Conservation (phyloP, 23 red algal genomes). For the Pyropia haitanensis region DNA sequence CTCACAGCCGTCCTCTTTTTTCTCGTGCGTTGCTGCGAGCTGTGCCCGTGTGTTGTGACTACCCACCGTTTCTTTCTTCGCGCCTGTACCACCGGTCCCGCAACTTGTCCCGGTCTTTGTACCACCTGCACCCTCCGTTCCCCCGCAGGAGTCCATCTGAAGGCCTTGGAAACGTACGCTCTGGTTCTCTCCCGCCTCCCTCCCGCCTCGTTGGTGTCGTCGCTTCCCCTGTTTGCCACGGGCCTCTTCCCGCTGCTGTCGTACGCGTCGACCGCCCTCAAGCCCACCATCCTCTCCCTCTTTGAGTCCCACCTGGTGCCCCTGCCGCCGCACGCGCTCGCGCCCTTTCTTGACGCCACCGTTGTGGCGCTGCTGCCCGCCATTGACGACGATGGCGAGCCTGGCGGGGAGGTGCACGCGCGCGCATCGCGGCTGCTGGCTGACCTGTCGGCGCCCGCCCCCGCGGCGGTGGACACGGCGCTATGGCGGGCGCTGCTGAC, state of each 20-base stretch:
- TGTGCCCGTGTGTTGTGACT: no score
- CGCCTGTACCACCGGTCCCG: no score
- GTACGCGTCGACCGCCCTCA: slow-evolving; percentile 60
- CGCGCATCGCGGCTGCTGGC: slow-evolving; percentile 44
- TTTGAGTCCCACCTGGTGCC: slow-evolving; percentile 61
- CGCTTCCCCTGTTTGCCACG: slow-evolving; percentile 56
- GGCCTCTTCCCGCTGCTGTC: slow-evolving; percentile 85
- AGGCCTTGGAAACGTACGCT: slow-evolving; percentile 80
- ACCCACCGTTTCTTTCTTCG: no score
- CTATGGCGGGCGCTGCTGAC: slow-evolving; percentile 52
- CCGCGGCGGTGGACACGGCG: slow-evolving; percentile 21
- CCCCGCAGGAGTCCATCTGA: slow-evolving; percentile 68
- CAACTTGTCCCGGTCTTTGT: no score
- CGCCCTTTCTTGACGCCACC: slow-evolving; percentile 34
- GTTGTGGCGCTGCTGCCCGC: slow-evolving; percentile 58
- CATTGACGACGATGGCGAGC: slow-evolving; percentile 53
- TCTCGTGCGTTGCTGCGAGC: no score
- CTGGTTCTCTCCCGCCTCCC: slow-evolving; percentile 73
- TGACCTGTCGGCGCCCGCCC: slow-evolving; percentile 10
- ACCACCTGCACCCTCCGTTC: background rate
- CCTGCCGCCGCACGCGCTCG: slow-evolving; percentile 29
- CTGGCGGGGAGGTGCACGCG: slow-evolving; percentile 31
- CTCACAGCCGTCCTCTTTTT: no score
- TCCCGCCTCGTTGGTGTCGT: slow-evolving; percentile 31
- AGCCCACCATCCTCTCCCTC: slow-evolving; percentile 51